Conservation (phyloP, 1,284 basidiomycete species). For the Papiliotrema flavescens region DNA sequence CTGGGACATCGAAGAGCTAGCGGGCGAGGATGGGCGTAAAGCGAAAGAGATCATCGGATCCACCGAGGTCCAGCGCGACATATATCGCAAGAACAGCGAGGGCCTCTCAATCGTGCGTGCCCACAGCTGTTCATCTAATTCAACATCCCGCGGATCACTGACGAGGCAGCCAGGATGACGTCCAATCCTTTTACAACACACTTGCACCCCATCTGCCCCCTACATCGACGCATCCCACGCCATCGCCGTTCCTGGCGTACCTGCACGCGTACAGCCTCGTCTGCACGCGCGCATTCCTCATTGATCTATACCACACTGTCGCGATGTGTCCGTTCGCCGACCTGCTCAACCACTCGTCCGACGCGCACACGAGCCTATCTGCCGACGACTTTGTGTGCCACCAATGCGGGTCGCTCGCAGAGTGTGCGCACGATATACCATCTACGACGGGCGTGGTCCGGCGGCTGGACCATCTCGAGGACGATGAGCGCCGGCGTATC, state of each 20-base stretch:
- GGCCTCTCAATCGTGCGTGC: constrained; percentile 35
- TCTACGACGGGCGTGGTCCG: constrained; percentile 8
- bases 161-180: constrained; percentile 22
- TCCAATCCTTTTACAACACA: constrained; percentile 30
- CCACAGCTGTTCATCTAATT: neutral
- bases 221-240: constrained; percentile 15
- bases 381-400: constrained; percentile 80
- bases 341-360: constrained; percentile 70
- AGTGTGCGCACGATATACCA: constrained; percentile 66
- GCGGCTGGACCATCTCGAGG: constrained; percentile 28
- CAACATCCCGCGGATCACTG: neutral
- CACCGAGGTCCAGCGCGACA: constrained; percentile 42
- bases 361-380: constrained; percentile 49
- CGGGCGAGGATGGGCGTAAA: constrained; percentile 27
- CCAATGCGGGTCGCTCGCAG: constrained; percentile 67
- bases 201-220: constrained; percentile 24
- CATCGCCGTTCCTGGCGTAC: constrained; percentile 56
- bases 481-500: constrained; percentile 9
- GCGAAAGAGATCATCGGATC: constrained; percentile 36
- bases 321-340: constrained; percentile 88
- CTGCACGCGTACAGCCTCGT: constrained; percentile 73
- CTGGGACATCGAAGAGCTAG: constrained; percentile 33
- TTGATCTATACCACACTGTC: constrained; percentile 79
- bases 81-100: constrained; percentile 27
- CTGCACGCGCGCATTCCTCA: constrained; percentile 78